These are phyloP conservation scores for Lentinus brumalis DNA, from an alignment of 768 basidiomycete species.

Conservation along the genomic window DNA sequence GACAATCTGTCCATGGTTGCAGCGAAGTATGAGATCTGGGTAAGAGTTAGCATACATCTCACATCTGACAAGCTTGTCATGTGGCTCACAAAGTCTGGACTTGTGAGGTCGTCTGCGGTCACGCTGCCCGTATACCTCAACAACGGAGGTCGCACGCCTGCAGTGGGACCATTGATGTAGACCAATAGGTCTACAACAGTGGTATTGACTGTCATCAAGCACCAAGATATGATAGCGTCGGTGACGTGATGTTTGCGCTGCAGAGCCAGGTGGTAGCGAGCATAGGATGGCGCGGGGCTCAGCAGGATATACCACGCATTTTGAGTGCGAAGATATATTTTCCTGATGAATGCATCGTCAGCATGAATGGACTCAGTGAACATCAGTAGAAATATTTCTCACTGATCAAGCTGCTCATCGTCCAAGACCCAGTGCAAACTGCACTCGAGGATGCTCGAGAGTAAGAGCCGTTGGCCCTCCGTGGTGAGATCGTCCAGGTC, in stretches of 20 bases:
- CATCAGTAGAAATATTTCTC: conserved; percentile 11
- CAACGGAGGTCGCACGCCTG: not conserved
- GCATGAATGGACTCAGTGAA: no score
- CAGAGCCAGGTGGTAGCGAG: conserved; percentile 49
- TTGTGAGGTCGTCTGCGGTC: not conserved
- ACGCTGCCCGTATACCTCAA: not conserved
- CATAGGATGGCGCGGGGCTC: conserved; percentile 48
- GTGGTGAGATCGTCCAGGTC: conserved; percentile 25
- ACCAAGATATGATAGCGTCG: conserved; percentile 38
- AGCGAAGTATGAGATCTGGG: not conserved
- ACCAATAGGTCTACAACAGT: not conserved
- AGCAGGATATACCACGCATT: conserved; percentile 73
- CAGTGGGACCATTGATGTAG: not conserved
- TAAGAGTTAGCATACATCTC: not conserved
- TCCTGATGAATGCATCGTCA: conserved; percentile 37
- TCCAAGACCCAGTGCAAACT: conserved; percentile 45
- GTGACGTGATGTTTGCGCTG: conserved; percentile 44
- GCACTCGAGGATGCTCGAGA: conserved; percentile 49
- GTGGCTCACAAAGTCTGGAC: not conserved
- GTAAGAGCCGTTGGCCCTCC: conserved; percentile 35
- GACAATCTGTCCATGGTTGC: not conserved
- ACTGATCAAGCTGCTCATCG: conserved; percentile 47
- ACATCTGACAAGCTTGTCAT: not conserved
- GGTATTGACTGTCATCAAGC: no score
- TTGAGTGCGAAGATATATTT: conserved; percentile 63